Evolutionary conservation across 345 rosid genomes (phyloP), one percentile per base, ranked within the genome.

Genomic region (Orychophragmus violaceus): DNA sequence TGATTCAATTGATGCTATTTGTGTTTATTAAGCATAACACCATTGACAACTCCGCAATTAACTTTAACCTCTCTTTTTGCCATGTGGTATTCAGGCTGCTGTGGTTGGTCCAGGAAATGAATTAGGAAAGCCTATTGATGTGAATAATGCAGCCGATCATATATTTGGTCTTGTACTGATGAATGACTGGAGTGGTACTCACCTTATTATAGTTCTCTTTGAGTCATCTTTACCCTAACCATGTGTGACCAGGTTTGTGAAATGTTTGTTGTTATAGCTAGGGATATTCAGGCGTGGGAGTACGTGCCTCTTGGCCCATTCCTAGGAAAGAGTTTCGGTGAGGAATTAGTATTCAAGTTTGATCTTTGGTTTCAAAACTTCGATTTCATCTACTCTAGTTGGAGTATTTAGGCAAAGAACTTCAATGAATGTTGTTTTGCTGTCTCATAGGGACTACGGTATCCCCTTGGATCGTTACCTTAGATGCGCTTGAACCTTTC

Each of bases 221-320:
- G 53, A 32, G 14, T 55, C 32, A 67, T 59, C 65, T 51, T 56
- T 22, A 23, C 42, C 44, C 41, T 62, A 30, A 53, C 57, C 29
- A 17, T 50, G 28, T 2, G 25, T 54, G 36, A 61, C 52, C 17
- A 13, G 22, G 16, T 35, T 67, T 4, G 57, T 62, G 22, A 60
- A 28, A 44, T 60, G 19, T 62, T 69, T 66, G 69, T 17, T 78
- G 53, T 68, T 67, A 74, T 80, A 93, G 99, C 97, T 68, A 87
- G 96, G 79, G 99, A 94, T 70, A 90, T 94, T 80, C 99, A 94
- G 74, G 97, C 92, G 44, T 94, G 99, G 99, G 99, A 94, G 80
- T 93, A 87, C 59, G 89, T 94, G 49, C 99, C 97, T 36, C 96
- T 94, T 61, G 99, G 99, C 24, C 97, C 96, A 54, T 94, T 90